Base-by-base conservation (phyloP, 116 monocot species). In the Trichopus zeylanicus region DNA sequence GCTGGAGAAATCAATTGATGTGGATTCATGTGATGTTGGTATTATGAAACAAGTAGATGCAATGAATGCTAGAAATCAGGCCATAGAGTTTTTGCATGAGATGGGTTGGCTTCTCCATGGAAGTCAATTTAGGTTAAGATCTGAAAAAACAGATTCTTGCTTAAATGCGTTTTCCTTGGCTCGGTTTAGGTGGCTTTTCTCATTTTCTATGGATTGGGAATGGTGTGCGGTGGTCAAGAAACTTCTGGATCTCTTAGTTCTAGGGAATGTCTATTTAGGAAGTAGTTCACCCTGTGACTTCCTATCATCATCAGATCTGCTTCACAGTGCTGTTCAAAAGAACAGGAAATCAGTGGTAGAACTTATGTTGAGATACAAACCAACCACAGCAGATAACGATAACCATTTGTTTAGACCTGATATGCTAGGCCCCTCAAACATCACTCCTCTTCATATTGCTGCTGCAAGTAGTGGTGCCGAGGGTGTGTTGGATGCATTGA, bases 401-500 rank as follows among this genome's bases (percentile, higher is more conserved):
- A 37, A 26, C 52, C 69, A 73, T 42, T 53, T 93, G 26, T 94
- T 94, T 51, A 86, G 73, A 59, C 89, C 94, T 26, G 89, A 94
- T 57, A 60, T 56, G 61, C n/a, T 57, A 35, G 78, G 78, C 21
- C 75, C 76, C 18, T 64, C 54, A 10, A 68, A 61, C 56, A 57
- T 89, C 6, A 94, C 94, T 11, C 94, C 94, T 31, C 83, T 94
- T 64, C 94, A 94, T 78, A 76, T 86, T 57, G 89, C 86, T 39
- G 94, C 94, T 21, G 38, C 70, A 46, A 66, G 57, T 26, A 55
- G 24, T 62, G 66, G 63, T 60, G 55, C 83, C 26, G 81, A 82
- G 30, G 62, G 26, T 42, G 61, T 89, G 53, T 62, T 94, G 68
- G 89, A 89, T 79, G 83, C 83, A 11, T 67, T 94, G 38, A 86